Evolutionary conservation across 2,329 filamentous ascomycete genomes (phyloP).

Genomic region (Sporothrix mexicana): DNA sequence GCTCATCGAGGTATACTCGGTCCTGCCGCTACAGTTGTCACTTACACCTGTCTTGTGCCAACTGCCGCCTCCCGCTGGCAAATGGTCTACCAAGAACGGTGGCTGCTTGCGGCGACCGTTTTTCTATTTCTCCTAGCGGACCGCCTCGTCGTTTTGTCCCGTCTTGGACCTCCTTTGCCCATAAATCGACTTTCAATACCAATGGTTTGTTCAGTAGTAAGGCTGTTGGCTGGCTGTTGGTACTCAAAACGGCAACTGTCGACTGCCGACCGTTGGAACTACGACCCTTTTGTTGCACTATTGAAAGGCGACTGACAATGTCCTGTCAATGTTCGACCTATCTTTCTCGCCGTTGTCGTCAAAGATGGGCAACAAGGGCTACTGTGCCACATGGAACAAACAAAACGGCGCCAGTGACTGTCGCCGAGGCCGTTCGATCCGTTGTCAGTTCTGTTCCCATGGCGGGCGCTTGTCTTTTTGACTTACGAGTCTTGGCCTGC

Average conservation of each 20-base stretch:
- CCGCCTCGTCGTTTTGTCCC: background rate
- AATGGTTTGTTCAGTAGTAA: background rate
- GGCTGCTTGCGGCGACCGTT: slow-evolving; percentile 2
- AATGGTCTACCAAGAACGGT: background rate
- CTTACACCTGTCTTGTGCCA: too few species aligned
- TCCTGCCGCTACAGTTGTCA: background rate
- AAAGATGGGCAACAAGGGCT: background rate
- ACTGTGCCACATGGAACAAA: slow-evolving; percentile 15
- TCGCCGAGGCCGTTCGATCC: background rate
- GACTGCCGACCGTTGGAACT: background rate
- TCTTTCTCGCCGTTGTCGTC: background rate
- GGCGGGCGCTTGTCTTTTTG: background rate
- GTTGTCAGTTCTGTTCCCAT: background rate
- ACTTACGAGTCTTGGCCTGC: background rate
- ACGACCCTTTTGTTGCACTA: background rate
- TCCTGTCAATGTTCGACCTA: too few species aligned
- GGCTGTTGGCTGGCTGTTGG: slow-evolving; percentile 9
- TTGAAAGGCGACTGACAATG: background rate
- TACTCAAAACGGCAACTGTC: slow-evolving; percentile 21
- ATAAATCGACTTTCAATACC: too few species aligned
- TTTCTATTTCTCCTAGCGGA: background rate
- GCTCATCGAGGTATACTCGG: background rate
- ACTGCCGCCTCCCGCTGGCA: background rate
- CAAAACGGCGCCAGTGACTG: background rate
- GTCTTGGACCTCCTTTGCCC: background rate